A percentile compares a stretch with the other conserved stretches of the same genome.
Conservation (phyloP, 169 alveolate species). For the Plasmodium sp. region DNA sequence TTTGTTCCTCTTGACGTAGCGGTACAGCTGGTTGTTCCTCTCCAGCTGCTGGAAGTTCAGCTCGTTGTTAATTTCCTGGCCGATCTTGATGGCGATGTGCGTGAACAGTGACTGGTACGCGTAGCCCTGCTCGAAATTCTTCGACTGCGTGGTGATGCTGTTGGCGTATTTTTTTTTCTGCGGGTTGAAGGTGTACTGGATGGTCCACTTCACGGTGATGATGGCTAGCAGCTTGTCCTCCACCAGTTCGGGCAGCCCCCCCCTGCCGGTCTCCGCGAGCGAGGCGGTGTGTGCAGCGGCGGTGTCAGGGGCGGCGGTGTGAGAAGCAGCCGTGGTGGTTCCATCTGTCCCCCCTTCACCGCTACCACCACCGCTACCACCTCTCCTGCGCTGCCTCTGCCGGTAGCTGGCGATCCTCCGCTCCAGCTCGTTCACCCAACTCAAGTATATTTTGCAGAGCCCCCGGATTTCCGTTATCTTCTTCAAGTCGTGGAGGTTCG, state of each 20-base stretch:
- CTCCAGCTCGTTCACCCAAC: slow-evolving; percentile 68
- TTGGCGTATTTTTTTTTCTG: slow-evolving; percentile 76
- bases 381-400: slow-evolving; percentile 22
- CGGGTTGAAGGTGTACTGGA: slow-evolving; percentile 83
- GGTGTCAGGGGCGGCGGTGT: not conserved
- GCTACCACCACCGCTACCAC: not conserved
- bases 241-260: slow-evolving; percentile 19
- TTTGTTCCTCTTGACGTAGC: slow-evolving; percentile 47
- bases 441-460: slow-evolving; percentile 59
- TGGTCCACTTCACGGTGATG: slow-evolving; percentile 79
- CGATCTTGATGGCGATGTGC: slow-evolving; percentile 82
- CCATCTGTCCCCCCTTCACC: not conserved
- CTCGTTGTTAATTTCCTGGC: slow-evolving; percentile 82
- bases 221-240: slow-evolving; percentile 51
- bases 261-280: not conserved
- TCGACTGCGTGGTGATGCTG: slow-evolving; percentile 75
- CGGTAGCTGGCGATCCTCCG: slow-evolving; percentile 11
- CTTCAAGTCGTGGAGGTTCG: slow-evolving; percentile 56
- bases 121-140: slow-evolving; percentile 70
- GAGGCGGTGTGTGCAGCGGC: not conserved
- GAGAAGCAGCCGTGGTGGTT: not conserved
- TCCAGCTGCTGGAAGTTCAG: slow-evolving; percentile 45
- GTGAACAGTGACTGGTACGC: slow-evolving; percentile 82
- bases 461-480: slow-evolving; percentile 70
- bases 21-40: slow-evolving; percentile 21